Evolutionary conservation across 768 basidiomycete species (phyloP).

Genomic region (Tubosaeta brunneosetosa): DNA sequence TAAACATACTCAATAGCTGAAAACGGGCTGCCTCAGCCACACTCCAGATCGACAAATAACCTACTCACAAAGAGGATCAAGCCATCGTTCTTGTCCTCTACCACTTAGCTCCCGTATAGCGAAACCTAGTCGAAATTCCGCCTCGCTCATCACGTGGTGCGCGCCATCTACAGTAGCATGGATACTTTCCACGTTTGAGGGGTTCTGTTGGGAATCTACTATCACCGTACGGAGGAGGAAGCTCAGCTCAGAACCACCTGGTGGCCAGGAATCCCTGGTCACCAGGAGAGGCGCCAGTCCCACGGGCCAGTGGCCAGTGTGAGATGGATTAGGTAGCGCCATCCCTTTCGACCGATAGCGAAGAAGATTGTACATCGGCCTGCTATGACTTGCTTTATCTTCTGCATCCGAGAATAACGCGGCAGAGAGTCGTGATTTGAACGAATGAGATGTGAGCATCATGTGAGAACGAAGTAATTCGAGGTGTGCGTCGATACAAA

Average conservation of each 20-base stretch:
- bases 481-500: conserved; percentile 67
- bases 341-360: conserved; percentile 16
- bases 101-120: conserved; percentile 72
- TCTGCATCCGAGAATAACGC: conserved; percentile 79
- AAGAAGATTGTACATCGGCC: conserved; percentile 21
- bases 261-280: conserved; percentile 78
- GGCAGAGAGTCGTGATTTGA: conserved; percentile 60
- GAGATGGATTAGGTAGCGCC: conserved; percentile 18
- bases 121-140: conserved; percentile 76
- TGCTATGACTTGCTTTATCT: conserved; percentile 37
- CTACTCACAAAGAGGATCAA: conserved; percentile 73
- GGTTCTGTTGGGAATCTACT: conserved; percentile 63
- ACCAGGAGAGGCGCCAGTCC: conserved; percentile 73
- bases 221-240: conserved; percentile 82
- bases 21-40: conserved; percentile 3
- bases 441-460: conserved; percentile 65
- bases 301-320: conserved; percentile 48
- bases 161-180: conserved; percentile 30
- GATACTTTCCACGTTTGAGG: conserved; percentile 23
- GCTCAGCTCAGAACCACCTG: conserved; percentile 78
- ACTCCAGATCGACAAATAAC: not conserved
- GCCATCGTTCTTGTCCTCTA: conserved; percentile 67
- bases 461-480: conserved; percentile 70
- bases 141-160: conserved; percentile 47
- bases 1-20: conserved; percentile 21